Percentiles rank a stretch among this genome's conserved stretches.
phyloP scores from a whole-genome alignment of 2,329 filamentous ascomycete species.

The Cladosporium sp. region DNA sequence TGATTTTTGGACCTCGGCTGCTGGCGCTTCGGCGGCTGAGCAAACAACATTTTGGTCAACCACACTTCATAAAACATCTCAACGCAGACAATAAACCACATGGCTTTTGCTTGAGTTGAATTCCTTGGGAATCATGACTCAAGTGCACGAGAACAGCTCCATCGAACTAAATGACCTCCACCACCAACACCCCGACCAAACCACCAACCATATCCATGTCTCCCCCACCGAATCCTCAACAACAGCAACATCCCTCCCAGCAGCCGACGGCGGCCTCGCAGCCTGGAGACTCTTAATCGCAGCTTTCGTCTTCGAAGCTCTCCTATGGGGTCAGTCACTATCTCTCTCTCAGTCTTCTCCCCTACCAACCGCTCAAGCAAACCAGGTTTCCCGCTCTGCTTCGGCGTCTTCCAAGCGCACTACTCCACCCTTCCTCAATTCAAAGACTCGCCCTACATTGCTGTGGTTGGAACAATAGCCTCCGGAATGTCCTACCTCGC shows the following conservation, averaged over 20 bases:
- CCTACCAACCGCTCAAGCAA: neutral
- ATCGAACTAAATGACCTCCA: neutral
- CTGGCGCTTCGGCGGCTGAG: neutral
- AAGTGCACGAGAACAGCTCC: neutral
- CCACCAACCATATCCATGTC: too few species aligned
- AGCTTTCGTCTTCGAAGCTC: conserved; percentile 52
- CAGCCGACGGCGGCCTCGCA: conserved; percentile 25
- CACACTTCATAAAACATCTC: neutral
- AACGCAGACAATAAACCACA: neutral
- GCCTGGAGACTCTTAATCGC: conserved; percentile 29
- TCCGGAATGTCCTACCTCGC: conserved; percentile 59
- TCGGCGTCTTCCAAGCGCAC: conserved; percentile 70
- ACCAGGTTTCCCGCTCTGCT: conserved; percentile 61
- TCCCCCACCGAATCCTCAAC: neutral
- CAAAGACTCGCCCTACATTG: conserved; percentile 52
- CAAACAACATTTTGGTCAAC: neutral
- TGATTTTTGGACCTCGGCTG: neutral
- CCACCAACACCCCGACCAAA: neutral
- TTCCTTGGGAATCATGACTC: too few species aligned
- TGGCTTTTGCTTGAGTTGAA: neutral
- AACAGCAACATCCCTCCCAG: conserved; percentile 22
- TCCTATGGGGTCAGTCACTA: conserved; percentile 52
- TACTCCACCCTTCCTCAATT: conserved; percentile 64
- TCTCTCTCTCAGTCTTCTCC: conserved; percentile 23
- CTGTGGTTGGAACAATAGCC: conserved; percentile 65